Evolutionary conservation across 176 grass and related monocot species (phyloP), one percentile per base, ranked within the genome.

Genomic region (Neostapfia colusana): DNA sequence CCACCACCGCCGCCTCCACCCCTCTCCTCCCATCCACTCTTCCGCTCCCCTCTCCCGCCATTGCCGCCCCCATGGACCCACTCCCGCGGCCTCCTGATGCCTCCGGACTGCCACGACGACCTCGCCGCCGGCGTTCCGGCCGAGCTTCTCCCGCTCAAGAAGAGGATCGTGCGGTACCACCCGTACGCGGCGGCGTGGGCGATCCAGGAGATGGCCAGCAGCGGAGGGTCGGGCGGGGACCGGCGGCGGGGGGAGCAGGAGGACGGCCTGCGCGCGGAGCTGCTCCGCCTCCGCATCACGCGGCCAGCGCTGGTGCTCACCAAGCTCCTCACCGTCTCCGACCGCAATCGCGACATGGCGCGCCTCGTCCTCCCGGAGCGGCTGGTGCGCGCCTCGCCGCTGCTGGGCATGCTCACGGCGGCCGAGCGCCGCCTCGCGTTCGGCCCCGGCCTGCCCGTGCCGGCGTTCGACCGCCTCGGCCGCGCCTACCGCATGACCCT

Each of bases 401-500:
- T 82, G 17, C 66, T 82, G 12, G 4, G 23, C 73, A 82, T 76
- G 85, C 61, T 87, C 28, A 87, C 48, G 40, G 14, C 48, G 46
- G 46, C 38, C 25, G 79, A 86, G 84, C 84, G 71, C 12, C 54
- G 50, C 20, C 72, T 81, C 7, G 72, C 76, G 14, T 14, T 56
- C 16, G 26, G 46, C 45, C 2, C 38, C 38, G 79, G 85, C 27
- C 73, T 87, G n/a, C 16, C 58, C 1, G 85, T 77, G n/a, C 48
- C 38, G 39, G 58, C 39, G 58, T 26, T 77, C 28, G 85, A 82
- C 85, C 57, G 73, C 57, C 15, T 28, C n/a, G 84, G 77, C n/a
- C 73, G 65, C 39, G 0, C 0, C 10, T 82, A 87, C 85, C 79
- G 28, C 85, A 87, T 87, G 85, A 17, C 49, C 7, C 84, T 86